Conservation (phyloP, 345 rosid species). For the Populus deltoides region DNA sequence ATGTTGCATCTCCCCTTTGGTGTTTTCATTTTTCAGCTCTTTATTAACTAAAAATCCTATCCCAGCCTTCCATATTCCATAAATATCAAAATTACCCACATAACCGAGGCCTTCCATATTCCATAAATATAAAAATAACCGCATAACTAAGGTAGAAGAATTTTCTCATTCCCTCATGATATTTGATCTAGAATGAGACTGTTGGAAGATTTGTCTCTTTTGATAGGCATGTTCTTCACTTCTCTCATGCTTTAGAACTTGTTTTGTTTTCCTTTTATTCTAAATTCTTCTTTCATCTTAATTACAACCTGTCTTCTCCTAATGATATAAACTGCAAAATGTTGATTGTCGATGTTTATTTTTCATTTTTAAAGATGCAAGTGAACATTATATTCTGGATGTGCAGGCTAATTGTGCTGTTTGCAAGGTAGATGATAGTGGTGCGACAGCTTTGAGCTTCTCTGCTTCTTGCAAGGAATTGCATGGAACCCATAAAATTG, state of each 20-base stretch:
- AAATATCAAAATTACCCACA: background rate
- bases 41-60: no score
- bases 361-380: background rate
- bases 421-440: constrained; percentile 90
- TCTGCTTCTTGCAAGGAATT: constrained; percentile 83
- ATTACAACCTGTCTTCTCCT: background rate
- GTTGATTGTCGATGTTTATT: background rate
- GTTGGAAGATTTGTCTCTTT: background rate
- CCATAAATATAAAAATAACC: background rate
- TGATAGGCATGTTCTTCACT: background rate
- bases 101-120: background rate
- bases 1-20: background rate
- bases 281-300: background rate
- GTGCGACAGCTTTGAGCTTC: constrained; percentile 76
- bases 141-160: background rate
- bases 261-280: background rate
- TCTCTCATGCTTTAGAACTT: background rate
- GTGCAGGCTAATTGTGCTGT: constrained; percentile 88
- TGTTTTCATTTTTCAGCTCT: background rate
- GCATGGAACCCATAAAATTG: constrained; percentile 80
- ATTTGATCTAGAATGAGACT: background rate
- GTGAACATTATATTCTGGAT: constrained; percentile 4
- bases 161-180: background rate
- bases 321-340: background rate
- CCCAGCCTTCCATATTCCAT: background rate